A percentile compares a stretch with the other conserved stretches of the same genome.
Conservation (phyloP, 1,284 basidiomycete genomes). For the Apiotrichum gracile region DNA sequence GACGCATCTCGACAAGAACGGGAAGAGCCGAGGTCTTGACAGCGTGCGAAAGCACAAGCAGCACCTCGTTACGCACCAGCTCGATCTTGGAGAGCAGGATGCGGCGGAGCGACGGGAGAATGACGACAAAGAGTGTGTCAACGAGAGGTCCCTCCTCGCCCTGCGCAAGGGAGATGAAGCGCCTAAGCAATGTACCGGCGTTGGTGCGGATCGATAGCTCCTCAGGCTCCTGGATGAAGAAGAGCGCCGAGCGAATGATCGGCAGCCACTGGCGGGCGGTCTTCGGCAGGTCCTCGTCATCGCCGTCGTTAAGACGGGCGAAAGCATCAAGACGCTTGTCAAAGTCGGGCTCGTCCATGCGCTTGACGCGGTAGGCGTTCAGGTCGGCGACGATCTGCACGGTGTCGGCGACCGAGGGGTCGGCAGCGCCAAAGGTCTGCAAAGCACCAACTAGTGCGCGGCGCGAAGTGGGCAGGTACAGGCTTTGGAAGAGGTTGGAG, state of each 20-base stretch:
- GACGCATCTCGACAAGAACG: constrained; percentile 68
- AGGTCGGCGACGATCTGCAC: constrained; percentile 61
- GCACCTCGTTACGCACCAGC: constrained; percentile 78
- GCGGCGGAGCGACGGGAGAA: constrained; percentile 79
- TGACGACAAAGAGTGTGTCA: constrained; percentile 58
- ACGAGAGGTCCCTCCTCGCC: constrained; percentile 50
- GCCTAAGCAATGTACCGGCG: constrained; percentile 68
- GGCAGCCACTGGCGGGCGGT: constrained; percentile 61
- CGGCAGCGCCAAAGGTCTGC: constrained; percentile 54
- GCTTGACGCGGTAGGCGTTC: constrained; percentile 77
- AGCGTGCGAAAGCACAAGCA: constrained; percentile 72
- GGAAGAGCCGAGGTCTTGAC: constrained; percentile 58
- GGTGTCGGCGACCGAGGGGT: constrained; percentile 52
- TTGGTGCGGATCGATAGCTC: constrained; percentile 84
- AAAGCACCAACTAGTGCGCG: constrained; percentile 63
- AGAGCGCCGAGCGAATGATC: constrained; percentile 74
- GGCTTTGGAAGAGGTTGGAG: constrained; percentile 66
- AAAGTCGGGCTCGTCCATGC: constrained; percentile 90
- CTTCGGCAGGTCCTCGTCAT: constrained; percentile 46
- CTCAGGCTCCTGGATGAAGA: constrained; percentile 81
- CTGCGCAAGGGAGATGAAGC: constrained; percentile 61
- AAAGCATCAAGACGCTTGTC: constrained; percentile 78
- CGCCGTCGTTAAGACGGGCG: constrained; percentile 57
- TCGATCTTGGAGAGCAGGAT: constrained; percentile 75
- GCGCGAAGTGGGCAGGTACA: constrained; percentile 66